phyloP scores from a whole-genome alignment of 805 yeast genomes.

The Maudiozyma pseudohumilis region DNA sequence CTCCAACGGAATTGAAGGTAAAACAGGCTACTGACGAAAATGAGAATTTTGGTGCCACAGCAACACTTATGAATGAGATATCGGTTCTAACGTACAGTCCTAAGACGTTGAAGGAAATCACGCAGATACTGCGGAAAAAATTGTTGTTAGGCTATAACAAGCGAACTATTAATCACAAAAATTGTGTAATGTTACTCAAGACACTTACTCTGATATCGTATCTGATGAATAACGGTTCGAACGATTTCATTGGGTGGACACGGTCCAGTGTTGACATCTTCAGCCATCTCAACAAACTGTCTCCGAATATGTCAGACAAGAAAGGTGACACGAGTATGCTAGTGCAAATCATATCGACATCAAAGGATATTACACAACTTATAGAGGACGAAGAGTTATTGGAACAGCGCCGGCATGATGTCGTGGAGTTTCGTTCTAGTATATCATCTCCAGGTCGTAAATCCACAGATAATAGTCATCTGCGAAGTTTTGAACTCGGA shows the following conservation, averaged over 20 bases:
- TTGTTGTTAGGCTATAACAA: conserved; percentile 20
- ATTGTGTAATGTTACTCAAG: conserved; percentile 37
- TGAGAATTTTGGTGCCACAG: conserved; percentile 47
- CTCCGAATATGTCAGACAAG: conserved; percentile 25
- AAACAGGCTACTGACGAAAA: conserved; percentile 40
- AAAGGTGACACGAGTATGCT: conserved; percentile 30
- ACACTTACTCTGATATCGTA: conserved; percentile 44
- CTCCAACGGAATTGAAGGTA: conserved; percentile 30
- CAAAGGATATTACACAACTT: conserved; percentile 33
- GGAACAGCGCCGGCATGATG: conserved; percentile 20
- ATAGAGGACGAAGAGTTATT: conserved; percentile 20
- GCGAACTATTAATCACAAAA: conserved; percentile 20
- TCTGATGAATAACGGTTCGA: conserved; percentile 44
- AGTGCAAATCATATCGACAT: conserved; percentile 31
- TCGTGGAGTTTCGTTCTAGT: conserved; percentile 26
- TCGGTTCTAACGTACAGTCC: conserved; percentile 37
- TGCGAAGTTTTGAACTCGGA: conserved; percentile 4
- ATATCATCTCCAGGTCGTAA: conserved; percentile 28
- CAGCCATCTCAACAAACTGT: conserved; percentile 29
- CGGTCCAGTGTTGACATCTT: conserved; percentile 24
- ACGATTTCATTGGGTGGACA: conserved; percentile 40
- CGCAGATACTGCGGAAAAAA: conserved; percentile 33
- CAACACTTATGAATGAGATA: conserved; percentile 44
- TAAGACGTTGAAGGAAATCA: conserved; percentile 33
- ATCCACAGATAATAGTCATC: conserved; percentile 27